A percentile compares a stretch with the other conserved stretches of the same genome.
Conservation (phyloP, 225 moss, liverwort and hornwort species). For the Physcomitrium patens region DNA sequence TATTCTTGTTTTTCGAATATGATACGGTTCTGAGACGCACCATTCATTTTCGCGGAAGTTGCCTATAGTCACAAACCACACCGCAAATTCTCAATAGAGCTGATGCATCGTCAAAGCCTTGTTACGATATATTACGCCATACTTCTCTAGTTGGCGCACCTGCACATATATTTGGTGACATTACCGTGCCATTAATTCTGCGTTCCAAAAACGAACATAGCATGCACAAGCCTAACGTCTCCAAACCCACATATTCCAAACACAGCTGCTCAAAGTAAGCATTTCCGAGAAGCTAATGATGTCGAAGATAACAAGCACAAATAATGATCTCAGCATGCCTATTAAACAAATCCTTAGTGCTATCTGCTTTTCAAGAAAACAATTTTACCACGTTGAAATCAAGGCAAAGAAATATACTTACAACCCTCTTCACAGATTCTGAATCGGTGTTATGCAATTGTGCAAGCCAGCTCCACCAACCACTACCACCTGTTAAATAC, state of each 20-base stretch:
- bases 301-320: too few relatives aligned
- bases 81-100: constrained; percentile 21
- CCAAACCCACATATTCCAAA: neutral
- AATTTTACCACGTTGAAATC: neutral
- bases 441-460: constrained; percentile 15
- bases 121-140: constrained; percentile 11
- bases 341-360: too few relatives aligned
- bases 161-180: constrained; percentile 8
- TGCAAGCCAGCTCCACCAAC: neutral
- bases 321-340: too few relatives aligned
- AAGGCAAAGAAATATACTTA: neutral
- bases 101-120: neutral
- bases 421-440: neutral
- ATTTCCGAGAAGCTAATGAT: too few relatives aligned
- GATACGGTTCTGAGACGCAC: constrained; percentile 5
- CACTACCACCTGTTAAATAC: neutral
- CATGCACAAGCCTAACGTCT: neutral
- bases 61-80: constrained; percentile 17
- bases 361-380: too few relatives aligned
- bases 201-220: too few relatives aligned
- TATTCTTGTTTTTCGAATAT: neutral
- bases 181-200: neutral
- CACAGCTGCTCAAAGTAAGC: too few relatives aligned
- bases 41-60: constrained; percentile 5
- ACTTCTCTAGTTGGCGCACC: constrained; percentile 22